Evolutionary conservation across 441 rosid genomes (phyloP).

Genomic region (Manihot esculenta): DNA sequence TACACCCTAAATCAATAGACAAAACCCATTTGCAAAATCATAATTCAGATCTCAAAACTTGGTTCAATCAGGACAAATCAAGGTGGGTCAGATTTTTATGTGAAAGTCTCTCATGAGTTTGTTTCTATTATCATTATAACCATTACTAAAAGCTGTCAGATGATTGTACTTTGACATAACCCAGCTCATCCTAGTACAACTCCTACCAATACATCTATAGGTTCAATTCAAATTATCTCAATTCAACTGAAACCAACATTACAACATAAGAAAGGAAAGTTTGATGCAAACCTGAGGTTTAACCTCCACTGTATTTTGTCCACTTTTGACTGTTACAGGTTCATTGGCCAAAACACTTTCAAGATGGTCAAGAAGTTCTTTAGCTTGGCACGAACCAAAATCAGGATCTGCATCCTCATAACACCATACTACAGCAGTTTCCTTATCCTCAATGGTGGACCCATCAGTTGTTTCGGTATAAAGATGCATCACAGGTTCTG

Average conservation of each 20-base stretch:
- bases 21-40: background rate
- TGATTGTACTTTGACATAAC: background rate
- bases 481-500: slow-evolving; percentile 88
- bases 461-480: slow-evolving; percentile 88
- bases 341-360: slow-evolving; percentile 89
- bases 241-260: background rate
- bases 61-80: background rate
- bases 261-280: slow-evolving; percentile 5
- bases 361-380: slow-evolving; percentile 88
- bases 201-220: background rate
- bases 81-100: background rate
- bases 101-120: background rate
- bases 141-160: background rate
- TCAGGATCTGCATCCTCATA: slow-evolving; percentile 92
- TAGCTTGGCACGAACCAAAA: slow-evolving; percentile 94
- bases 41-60: background rate
- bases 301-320: slow-evolving; percentile 76
- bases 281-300: slow-evolving; percentile 77
- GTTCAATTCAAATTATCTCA: background rate
- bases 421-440: slow-evolving; percentile 78
- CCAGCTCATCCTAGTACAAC: background rate
- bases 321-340: slow-evolving; percentile 88
- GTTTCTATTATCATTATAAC: background rate
- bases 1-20: slow-evolving; percentile 56
- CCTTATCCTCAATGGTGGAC: slow-evolving; percentile 80